Evolutionary conservation across 495 filamentous ascomycete species (phyloP), one percentile per base, ranked within the genome.

Genomic region (Aspergillus mulundensis): DNA sequence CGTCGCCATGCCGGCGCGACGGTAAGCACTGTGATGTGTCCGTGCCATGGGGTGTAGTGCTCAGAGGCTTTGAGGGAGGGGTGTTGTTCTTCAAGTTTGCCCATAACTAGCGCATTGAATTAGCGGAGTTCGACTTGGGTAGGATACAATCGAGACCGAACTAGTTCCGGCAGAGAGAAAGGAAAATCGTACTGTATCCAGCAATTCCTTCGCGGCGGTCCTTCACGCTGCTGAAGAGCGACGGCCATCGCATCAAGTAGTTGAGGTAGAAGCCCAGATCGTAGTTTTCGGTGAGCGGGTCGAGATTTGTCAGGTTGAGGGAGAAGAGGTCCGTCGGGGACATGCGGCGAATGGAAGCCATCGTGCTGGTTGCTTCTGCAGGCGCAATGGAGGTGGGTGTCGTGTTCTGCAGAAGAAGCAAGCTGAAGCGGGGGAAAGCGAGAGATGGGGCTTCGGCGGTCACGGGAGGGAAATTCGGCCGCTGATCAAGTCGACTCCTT

Each of bases 21-120:
- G 3, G 94, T 97, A 16, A 98, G 78, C 38, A 92, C 92, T 16
- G 94, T 98, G 72, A 98, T 95, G 73, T 98, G 94, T 25, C 92
- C 94, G 72, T 97, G 94, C 89, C 90, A 97, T 21, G 95, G 92
- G 18, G 93, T 87, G 71, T 93, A 96, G 73, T 95, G 89, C 60
- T 87, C 80, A 49, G 86, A 90, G 64, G 83, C 81, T 46, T 80
- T 72, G 69, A 85, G 81, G 53, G 81, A 82, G 18, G 83, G 74
- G 21, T 89, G 91, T 32, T 91, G 91, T 62, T 90, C 86, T 76
- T 97, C 95, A 50, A 94, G 77, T 74, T 98, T 98, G 59, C 91
- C 94, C 82, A 97, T 93, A 62, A 98, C 94, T 96, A 56, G 41
- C 12, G 32, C 32, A 15, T 10, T 10, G 32, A n/a, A 14, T 36